A percentile compares a stretch with the other conserved stretches of the same genome.
Conservation (phyloP, 805 yeast genomes). For the Pichia cephalocereana region DNA sequence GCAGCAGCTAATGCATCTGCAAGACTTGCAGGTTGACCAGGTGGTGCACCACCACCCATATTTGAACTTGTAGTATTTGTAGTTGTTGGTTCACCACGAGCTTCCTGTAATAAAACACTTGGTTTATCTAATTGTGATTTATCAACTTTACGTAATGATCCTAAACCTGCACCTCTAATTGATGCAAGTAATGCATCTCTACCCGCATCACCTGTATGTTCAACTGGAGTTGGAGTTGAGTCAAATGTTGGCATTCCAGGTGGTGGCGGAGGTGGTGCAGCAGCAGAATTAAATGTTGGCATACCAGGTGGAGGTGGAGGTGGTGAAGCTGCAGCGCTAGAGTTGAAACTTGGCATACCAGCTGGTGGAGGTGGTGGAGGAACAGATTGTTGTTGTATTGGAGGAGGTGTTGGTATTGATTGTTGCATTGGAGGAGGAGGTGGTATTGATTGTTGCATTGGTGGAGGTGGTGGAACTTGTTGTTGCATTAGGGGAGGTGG, state of each 20-base stretch:
- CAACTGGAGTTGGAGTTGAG: conserved; percentile 26
- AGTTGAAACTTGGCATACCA: conserved; percentile 23
- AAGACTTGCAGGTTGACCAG: conserved; percentile 39
- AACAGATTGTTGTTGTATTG: conserved; percentile 14
- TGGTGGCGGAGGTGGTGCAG: conserved; percentile 22
- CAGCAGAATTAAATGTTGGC: conserved; percentile 28
- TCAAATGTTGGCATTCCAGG: conserved; percentile 24
- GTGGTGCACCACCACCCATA: conserved; percentile 31
- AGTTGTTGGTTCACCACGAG: conserved; percentile 47
- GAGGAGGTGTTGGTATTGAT: conserved; percentile 21
- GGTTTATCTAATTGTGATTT: conserved; percentile 79
- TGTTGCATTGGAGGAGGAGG: conserved; percentile 20
- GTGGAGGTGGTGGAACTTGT: conserved; percentile 3
- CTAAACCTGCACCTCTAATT: conserved; percentile 72
- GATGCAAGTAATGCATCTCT: conserved; percentile 83
- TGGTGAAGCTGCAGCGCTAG: conserved; percentile 24
- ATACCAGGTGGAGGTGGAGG: conserved; percentile 25
- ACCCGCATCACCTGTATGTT: conserved; percentile 38
- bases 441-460: conserved; percentile 9
- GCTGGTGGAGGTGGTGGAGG: conserved; percentile 21
- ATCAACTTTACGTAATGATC: conserved; percentile 65
- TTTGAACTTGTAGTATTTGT: conserved; percentile 24
- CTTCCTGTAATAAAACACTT: conserved; percentile 60
- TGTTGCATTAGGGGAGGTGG: background rate
- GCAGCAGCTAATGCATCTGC: conserved; percentile 49